These are phyloP conservation scores for Talaromyces islandicus DNA, from an alignment of 2,329 filamentous ascomycete genomes.

Conservation along the genomic window DNA sequence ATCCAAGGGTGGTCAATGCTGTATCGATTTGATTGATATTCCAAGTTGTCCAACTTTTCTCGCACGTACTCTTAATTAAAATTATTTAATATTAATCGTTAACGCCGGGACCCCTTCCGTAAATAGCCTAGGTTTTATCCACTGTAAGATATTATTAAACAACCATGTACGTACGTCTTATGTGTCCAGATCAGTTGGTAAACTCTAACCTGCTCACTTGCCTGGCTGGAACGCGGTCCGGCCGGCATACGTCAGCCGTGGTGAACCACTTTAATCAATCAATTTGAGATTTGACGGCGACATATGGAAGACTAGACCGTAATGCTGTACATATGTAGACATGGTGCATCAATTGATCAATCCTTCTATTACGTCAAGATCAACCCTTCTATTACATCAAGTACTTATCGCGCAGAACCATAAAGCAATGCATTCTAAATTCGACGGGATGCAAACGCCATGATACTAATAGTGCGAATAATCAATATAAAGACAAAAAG, in stretches of 20 bases:
- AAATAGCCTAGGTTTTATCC: background rate
- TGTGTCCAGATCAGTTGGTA: too few relatives aligned
- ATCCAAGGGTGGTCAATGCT: background rate
- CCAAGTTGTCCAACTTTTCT: too few relatives aligned
- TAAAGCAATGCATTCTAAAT: conserved; percentile 6
- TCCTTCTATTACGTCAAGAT: background rate
- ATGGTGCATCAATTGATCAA: background rate
- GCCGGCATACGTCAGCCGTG: background rate
- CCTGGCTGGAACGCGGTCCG: background rate
- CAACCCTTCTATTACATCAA: background rate
- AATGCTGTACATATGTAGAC: too few relatives aligned
- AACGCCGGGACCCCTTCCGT: background rate
- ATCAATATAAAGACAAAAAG: background rate
- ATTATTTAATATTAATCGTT: background rate
- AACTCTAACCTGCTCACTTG: background rate
- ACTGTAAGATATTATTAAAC: background rate
- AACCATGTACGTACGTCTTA: too few relatives aligned
- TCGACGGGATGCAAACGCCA: conserved; percentile 2
- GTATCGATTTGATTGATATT: background rate
- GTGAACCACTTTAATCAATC: too few relatives aligned
- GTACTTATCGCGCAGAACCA: background rate
- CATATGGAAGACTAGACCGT: background rate
- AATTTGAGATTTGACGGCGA: background rate
- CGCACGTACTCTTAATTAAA: background rate
- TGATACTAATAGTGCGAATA: background rate